Conservation (phyloP, 1,284 basidiomycete species). For the Malassezia furfur region DNA sequence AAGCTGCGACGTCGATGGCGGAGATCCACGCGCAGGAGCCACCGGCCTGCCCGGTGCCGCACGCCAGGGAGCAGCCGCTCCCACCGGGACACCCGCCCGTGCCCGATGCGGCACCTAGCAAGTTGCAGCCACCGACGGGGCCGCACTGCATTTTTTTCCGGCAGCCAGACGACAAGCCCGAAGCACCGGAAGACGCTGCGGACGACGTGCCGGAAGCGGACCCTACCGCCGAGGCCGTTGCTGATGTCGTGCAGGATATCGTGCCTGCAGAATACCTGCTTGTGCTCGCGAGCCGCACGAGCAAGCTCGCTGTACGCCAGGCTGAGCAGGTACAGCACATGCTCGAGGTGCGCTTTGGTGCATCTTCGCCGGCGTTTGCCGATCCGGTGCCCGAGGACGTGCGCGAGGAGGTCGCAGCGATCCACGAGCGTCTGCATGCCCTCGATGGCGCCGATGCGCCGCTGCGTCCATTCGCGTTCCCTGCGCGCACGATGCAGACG, state of each 20-base stretch:
- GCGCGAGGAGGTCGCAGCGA: conserved; percentile 15
- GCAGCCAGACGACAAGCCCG: conserved; percentile 27
- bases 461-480: conserved; percentile 32
- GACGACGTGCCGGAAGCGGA: neutral
- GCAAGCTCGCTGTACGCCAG: conserved; percentile 33
- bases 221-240: neutral
- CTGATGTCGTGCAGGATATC: neutral
- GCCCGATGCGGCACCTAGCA: conserved; percentile 25
- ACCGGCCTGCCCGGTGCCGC: conserved; percentile 37
- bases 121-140: conserved; percentile 35
- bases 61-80: conserved; percentile 38
- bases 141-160: conserved; percentile 44
- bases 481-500: conserved; percentile 72
- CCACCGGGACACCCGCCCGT: conserved; percentile 46
- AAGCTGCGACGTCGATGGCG: neutral
- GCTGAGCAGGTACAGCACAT: conserved; percentile 31
- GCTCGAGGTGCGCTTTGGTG: conserved; percentile 36
- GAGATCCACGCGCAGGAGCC: neutral
- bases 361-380: conserved; percentile 29
- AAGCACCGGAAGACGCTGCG: neutral
- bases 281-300: conserved; percentile 12
- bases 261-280: conserved; percentile 2
- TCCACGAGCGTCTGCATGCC: conserved; percentile 19
- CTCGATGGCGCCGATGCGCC: conserved; percentile 10
- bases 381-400: conserved; percentile 17